Conservation (phyloP, 805 yeast species). For the Lipomyces sp. region DNA sequence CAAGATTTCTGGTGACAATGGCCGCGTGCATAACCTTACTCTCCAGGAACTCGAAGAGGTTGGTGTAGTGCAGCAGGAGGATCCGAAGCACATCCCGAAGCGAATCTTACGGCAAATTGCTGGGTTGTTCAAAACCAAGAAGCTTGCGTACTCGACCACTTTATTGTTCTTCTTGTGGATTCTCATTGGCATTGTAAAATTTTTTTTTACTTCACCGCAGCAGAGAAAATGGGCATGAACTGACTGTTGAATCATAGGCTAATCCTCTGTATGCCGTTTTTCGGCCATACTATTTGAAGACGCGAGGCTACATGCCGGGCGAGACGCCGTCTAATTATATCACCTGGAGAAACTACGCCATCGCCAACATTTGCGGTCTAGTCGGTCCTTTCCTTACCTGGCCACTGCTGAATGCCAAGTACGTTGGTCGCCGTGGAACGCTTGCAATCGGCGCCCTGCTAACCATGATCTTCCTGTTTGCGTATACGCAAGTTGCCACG, state of each 20-base stretch:
- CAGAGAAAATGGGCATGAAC: background rate
- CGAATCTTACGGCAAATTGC: constrained; percentile 49
- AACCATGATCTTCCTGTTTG: constrained; percentile 63
- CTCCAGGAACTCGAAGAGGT: constrained; percentile 54
- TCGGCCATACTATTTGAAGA: constrained; percentile 56
- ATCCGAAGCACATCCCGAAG: constrained; percentile 10
- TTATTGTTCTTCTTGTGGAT: constrained; percentile 60
- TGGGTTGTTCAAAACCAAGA: constrained; percentile 54
- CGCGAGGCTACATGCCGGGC: constrained; percentile 52
- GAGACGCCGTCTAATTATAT: constrained; percentile 37
- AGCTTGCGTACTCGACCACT: constrained; percentile 53
- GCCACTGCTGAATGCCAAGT: constrained; percentile 35
- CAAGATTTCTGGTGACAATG: constrained; percentile 56
- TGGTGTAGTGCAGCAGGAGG: constrained; percentile 32
- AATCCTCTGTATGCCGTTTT: constrained; percentile 62
- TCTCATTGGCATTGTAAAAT: constrained; percentile 52
- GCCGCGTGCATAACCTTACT: constrained; percentile 51
- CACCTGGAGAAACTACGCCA: constrained; percentile 44
- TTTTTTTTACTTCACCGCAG: background rate
- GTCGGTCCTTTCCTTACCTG: constrained; percentile 60
- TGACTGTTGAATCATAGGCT: constrained; percentile 38
- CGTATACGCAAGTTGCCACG: constrained; percentile 65
- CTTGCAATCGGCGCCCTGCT: constrained; percentile 57
- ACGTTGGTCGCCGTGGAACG: constrained; percentile 62
- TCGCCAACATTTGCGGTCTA: constrained; percentile 54